Percentiles rank a stretch among this genome's conserved stretches.
Evolutionary conservation across 2,329 filamentous ascomycete species (phyloP).

Genomic region (Drechslera avenae): DNA sequence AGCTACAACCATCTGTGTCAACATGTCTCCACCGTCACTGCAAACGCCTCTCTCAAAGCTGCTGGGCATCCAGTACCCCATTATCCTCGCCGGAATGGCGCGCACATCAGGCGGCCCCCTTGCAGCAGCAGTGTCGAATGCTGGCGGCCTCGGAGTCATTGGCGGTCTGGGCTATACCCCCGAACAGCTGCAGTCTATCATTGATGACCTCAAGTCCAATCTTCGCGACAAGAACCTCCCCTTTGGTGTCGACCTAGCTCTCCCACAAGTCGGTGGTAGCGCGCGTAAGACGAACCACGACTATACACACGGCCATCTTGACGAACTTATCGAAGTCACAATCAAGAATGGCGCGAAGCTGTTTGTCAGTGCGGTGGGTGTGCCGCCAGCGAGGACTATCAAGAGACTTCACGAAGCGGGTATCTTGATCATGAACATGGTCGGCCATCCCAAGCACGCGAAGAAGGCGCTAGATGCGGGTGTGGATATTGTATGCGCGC

Average conservation of each 20-base stretch:
- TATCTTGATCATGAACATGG: constrained; percentile 96
- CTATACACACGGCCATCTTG: constrained; percentile 87
- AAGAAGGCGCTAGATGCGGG: constrained; percentile 84
- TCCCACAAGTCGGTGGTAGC: constrained; percentile 83
- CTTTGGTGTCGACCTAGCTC: constrained; percentile 88
- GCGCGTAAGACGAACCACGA: constrained; percentile 94
- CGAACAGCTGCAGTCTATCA: constrained; percentile 74
- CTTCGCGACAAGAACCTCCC: constrained; percentile 71
- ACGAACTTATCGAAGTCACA: constrained; percentile 84
- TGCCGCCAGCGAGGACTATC: constrained; percentile 76
- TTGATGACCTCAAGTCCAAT: constrained; percentile 82
- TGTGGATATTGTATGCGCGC: constrained; percentile 88
- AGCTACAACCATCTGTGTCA: constrained; percentile 8
- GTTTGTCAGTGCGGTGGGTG: constrained; percentile 87
- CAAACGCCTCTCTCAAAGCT: constrained; percentile 57
- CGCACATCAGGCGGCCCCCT: constrained; percentile 61
- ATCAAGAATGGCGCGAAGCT: constrained; percentile 82
- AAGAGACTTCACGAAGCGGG: constrained; percentile 77
- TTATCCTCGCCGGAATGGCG: constrained; percentile 94
- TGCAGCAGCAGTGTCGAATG: constrained; percentile 66
- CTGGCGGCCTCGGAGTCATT: constrained; percentile 75
- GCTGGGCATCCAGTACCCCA: constrained; percentile 82
- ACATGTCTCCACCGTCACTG: constrained; percentile 42
- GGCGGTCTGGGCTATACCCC: constrained; percentile 58
- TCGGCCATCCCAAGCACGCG: constrained; percentile 89